Base-by-base conservation (phyloP, 2,329 filamentous ascomycete genomes). In the Chaetothyriales sp. region DNA sequence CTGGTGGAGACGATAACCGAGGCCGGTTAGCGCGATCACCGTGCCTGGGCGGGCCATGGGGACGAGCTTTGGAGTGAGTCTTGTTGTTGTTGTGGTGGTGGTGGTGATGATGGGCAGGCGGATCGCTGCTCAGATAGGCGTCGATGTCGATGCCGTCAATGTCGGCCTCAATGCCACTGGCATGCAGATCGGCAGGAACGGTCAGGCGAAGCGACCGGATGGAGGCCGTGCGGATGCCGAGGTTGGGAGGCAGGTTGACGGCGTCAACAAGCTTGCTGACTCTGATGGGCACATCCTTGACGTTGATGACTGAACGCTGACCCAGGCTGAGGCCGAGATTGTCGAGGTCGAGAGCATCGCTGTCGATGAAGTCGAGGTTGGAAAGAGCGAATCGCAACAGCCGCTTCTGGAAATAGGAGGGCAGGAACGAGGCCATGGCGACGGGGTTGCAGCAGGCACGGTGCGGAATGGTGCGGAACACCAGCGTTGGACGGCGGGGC, bases 101-200 rank as follows among this genome's bases (percentile, higher is more conserved):
- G n/a, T n/a, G n/a, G n/a, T n/a, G n/a, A 15, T 40, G 33, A 5
- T 40, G 33, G 33, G 33, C 33, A 40, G 33, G 13, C 33, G 13
- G 10, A 9, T 40, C 33, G 13, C 13, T 25, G 43, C 54, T 48
- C 25, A 59, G 40, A n/a, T 48, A 52, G 25, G 58, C 54, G 18
- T 55, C 50, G 19, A 94, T 76, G 58, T 89, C 79, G 55, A 95
- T 80, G 18, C 88, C 89, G 60, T 90, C 81, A 19, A 90, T 77
- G 63, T 95, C 86, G 61, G 90, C 80, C 28, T 78, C 74, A 64
- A 97, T 94, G 25, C 87, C 83, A 60, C 84, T 89, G 50, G 81
- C 84, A 66, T 89, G 89, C 58, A 95, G 83, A 67, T 95, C 87
- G 65, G 92, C 83, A 10, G 90, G 88, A 48, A 97, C 77, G 6